A percentile compares a stretch with the other conserved stretches of the same genome.
Conservation (phyloP, 129 eudicot genomes). For the Helianthus tuberosus region DNA sequence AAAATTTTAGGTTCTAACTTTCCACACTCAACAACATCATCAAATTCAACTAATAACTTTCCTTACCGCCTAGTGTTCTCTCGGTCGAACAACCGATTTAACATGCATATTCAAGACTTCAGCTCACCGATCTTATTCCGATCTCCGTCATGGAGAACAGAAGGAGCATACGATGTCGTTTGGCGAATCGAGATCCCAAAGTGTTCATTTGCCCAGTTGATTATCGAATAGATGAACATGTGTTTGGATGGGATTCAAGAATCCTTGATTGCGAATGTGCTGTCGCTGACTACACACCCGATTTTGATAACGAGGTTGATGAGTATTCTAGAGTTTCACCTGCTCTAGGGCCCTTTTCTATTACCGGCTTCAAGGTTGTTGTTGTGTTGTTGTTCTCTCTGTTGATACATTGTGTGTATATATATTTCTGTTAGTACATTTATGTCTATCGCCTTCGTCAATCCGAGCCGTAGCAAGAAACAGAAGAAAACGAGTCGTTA, state of each 20-base stretch:
- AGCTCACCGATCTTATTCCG: slow-evolving; percentile 66
- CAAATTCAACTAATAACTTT: not conserved
- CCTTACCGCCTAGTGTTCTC: slow-evolving; percentile 37
- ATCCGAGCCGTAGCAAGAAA: too few species aligned
- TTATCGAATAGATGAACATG: slow-evolving; percentile 48
- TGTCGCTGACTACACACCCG: slow-evolving; percentile 65
- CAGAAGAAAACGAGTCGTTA: too few species aligned
- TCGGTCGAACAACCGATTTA: not conserved
- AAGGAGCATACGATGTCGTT: slow-evolving; percentile 59
- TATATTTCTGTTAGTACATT: too few species aligned
- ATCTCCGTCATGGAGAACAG: slow-evolving; percentile 52
- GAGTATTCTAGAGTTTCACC: slow-evolving; percentile 57
- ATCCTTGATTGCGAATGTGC: slow-evolving; percentile 65
- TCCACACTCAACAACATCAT: slow-evolving; percentile 24
- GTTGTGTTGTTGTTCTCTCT: slow-evolving; percentile 29
- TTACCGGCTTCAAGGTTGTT: slow-evolving; percentile 50
- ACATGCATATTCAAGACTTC: slow-evolving; percentile 50
- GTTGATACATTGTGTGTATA: not conserved
- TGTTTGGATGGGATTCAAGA: slow-evolving; percentile 77
- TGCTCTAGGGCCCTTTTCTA: slow-evolving; percentile 71
- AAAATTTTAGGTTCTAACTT: not conserved
- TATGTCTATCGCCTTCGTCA: too few species aligned
- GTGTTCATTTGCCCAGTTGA: slow-evolving; percentile 36
- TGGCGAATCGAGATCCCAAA: slow-evolving; percentile 67
- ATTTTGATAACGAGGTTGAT: slow-evolving; percentile 43